phyloP scores from a whole-genome alignment of 352 stramenopile species.

The Globisporangium lucens region DNA sequence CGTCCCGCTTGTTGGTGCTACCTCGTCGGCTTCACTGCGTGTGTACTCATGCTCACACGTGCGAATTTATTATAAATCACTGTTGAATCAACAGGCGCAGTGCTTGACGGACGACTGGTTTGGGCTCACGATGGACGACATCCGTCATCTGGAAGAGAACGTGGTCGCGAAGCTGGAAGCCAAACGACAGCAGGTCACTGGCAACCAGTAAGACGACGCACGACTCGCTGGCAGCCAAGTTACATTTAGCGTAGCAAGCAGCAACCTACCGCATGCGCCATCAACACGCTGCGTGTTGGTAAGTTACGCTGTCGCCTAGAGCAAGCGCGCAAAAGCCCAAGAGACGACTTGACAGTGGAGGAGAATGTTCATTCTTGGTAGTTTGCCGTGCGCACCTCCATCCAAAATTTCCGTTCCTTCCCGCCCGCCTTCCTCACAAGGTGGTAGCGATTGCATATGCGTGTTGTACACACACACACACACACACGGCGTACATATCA shows the following conservation, averaged over 20 bases:
- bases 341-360: neutral
- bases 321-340: neutral
- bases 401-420: neutral
- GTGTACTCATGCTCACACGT: neutral
- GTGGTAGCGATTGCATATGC: neutral
- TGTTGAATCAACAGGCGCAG: conserved; percentile 42
- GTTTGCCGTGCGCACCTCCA: neutral
- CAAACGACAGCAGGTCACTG: conserved; percentile 50
- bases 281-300: neutral
- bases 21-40: neutral
- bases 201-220: conserved; percentile 29
- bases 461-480: neutral
- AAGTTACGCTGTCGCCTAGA: conserved; percentile 2
- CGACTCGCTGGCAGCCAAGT: neutral
- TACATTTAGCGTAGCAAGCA: neutral
- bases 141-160: conserved; percentile 71
- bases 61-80: neutral
- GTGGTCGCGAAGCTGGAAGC: conserved; percentile 74
- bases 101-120: conserved; percentile 83
- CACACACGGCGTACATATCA: neutral
- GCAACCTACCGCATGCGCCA: neutral
- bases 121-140: conserved; percentile 81
- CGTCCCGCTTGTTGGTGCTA: neutral
- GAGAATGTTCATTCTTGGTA: neutral
- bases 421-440: neutral